These are phyloP conservation scores for Cardiospermum halicacabum DNA, from an alignment of 345 rosid species.

Conservation along the genomic window DNA sequence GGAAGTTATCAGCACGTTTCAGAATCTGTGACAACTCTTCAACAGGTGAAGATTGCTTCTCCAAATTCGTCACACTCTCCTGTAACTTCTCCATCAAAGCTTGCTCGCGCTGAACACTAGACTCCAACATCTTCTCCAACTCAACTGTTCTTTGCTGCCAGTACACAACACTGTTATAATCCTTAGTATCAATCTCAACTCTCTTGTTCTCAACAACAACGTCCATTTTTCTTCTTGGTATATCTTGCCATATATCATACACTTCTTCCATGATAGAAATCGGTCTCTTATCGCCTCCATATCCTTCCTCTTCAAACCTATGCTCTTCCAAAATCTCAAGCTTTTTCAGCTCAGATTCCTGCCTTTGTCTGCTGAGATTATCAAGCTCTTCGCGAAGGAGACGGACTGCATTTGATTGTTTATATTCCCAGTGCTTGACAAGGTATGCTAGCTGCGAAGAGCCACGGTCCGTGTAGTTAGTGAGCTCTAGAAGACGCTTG, in stretches of 20 bases:
- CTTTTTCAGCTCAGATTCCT: constrained; percentile 79
- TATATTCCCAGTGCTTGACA: constrained; percentile 82
- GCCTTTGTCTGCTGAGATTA: constrained; percentile 64
- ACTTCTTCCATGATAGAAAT: constrained; percentile 56
- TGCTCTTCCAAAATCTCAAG: constrained; percentile 83
- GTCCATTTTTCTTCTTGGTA: constrained; percentile 49
- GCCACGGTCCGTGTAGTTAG: constrained; percentile 61
- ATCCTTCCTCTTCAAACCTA: constrained; percentile 58
- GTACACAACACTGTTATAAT: constrained; percentile 60
- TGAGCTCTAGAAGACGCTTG: constrained; percentile 54
- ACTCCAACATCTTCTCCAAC: constrained; percentile 67
- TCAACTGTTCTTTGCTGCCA: constrained; percentile 69
- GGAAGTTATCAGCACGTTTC: constrained; percentile 83
- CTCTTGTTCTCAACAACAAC: constrained; percentile 45
- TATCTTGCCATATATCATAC: constrained; percentile 41
- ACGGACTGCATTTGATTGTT: constrained; percentile 70
- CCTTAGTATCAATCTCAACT: constrained; percentile 66
- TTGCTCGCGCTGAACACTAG: constrained; percentile 72
- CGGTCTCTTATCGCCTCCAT: constrained; percentile 54
- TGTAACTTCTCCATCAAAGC: constrained; percentile 56
- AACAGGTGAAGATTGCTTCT: constrained; percentile 66
- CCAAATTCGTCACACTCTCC: constrained; percentile 62
- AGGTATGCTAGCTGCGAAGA: constrained; percentile 80
- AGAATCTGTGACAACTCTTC: constrained; percentile 85
- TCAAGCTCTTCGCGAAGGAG: constrained; percentile 81